Evolutionary conservation across 768 basidiomycete genomes (phyloP).

Genomic region (Mycena albidolilacea): DNA sequence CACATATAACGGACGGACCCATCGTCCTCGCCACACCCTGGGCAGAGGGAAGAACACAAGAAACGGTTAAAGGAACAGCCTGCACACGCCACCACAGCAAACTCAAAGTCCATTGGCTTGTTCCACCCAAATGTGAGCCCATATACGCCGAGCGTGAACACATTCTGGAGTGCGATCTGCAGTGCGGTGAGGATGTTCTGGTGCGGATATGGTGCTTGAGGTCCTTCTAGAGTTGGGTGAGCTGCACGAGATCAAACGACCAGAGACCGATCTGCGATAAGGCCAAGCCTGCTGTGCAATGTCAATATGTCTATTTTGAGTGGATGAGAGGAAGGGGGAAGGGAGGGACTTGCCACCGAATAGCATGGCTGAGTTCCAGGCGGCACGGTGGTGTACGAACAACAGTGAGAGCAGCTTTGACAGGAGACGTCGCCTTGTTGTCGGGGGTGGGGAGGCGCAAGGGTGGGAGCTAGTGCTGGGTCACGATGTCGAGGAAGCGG

Average conservation of each 20-base stretch:
- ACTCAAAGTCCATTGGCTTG: no score
- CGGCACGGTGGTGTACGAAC: no score
- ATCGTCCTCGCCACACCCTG: no score
- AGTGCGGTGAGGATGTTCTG: conserved; percentile 59
- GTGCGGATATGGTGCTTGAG: conserved; percentile 59
- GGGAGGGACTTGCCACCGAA: conserved; percentile 54
- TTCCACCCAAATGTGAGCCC: no score
- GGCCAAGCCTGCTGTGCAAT: conserved; percentile 56
- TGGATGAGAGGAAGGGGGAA: not conserved
- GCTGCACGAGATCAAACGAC: conserved; percentile 67
- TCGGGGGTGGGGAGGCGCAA: conserved; percentile 57
- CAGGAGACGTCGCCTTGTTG: conserved; percentile 40
- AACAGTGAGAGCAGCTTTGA: no score
- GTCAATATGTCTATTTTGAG: no score
- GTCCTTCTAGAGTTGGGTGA: conserved; percentile 63
- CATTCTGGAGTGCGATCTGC: conserved; percentile 56
- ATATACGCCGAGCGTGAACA: not conserved
- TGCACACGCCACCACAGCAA: no score
- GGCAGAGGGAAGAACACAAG: no score
- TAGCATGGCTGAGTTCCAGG: conserved; percentile 54
- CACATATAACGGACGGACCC: no score
- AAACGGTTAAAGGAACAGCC: no score
- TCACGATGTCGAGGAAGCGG: conserved; percentile 86
- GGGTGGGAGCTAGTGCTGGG: conserved; percentile 79
- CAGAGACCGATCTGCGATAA: conserved; percentile 64